phyloP scores from a whole-genome alignment of 768 basidiomycete species.

The Clitopilus passeckerianus region DNA sequence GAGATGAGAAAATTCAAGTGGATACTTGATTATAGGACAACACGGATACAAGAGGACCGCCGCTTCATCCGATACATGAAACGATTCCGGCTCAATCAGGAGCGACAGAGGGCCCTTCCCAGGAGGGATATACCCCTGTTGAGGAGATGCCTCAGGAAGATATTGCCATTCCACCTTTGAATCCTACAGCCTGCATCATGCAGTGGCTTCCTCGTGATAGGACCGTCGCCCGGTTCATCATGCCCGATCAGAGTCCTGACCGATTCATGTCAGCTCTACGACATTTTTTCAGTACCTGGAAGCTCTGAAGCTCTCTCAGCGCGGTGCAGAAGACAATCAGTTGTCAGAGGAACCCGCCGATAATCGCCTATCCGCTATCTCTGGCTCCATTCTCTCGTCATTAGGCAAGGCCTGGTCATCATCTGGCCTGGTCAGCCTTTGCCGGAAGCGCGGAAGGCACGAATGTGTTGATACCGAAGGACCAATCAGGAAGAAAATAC shows the following conservation, averaged over 20 bases:
- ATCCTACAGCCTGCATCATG: not conserved
- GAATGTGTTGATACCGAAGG: not conserved
- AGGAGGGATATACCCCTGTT: not conserved
- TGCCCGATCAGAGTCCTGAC: slow-evolving; percentile 13
- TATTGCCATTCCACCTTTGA: not conserved
- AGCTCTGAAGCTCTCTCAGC: slow-evolving; percentile 3
- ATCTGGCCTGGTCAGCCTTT: not conserved
- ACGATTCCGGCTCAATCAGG: not conserved
- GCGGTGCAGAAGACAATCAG: not conserved
- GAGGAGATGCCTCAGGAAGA: not conserved
- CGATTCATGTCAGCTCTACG: slow-evolving; percentile 6
- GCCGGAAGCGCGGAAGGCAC: not conserved
- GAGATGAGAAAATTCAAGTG: slow-evolving; percentile 55
- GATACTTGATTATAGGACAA: not conserved
- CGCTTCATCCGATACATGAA: not conserved
- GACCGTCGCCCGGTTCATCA: slow-evolving; percentile 11
- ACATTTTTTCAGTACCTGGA: not conserved
- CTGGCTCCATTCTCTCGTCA: not conserved
- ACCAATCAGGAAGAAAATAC: not conserved
- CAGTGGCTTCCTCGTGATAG: not conserved
- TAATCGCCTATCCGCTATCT: not conserved
- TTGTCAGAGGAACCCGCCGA: not conserved
- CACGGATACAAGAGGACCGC: not conserved
- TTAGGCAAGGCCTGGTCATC: not conserved
- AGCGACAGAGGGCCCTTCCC: not conserved